A percentile compares a stretch with the other conserved stretches of the same genome.
These are phyloP conservation scores for Fusarium nanum DNA, from an alignment of 2,329 filamentous ascomycete species.

Conservation along the genomic window DNA sequence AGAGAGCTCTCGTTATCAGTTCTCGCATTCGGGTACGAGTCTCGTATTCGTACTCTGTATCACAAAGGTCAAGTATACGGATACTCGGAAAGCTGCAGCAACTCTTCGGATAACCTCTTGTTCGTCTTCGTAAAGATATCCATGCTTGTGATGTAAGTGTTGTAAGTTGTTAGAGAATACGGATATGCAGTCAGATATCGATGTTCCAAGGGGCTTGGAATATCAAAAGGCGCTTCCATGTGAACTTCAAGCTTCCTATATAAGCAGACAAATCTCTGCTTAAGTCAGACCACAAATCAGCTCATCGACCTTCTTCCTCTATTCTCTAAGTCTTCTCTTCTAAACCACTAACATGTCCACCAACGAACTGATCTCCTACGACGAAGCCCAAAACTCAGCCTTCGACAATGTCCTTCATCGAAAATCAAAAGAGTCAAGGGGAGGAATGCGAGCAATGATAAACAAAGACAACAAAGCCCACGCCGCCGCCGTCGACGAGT, in stretches of 20 bases:
- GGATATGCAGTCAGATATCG: conserved; percentile 4
- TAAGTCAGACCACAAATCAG: background rate
- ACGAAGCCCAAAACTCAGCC: conserved; percentile 81
- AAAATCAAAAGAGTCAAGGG: conserved; percentile 70
- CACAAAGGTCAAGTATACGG: background rate
- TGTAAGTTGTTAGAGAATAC: background rate
- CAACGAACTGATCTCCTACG: conserved; percentile 75
- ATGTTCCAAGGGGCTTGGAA: background rate
- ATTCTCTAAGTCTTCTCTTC: background rate
- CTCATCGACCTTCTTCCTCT: background rate
- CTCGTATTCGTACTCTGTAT: conserved; percentile 31
- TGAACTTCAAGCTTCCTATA: conserved; percentile 2
- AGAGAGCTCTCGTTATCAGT: background rate
- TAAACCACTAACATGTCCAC: conserved; percentile 35
- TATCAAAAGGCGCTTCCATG: conserved; percentile 1
- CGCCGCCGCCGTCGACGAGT: conserved; percentile 81
- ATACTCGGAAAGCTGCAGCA: background rate
- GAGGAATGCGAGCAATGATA: conserved; percentile 82
- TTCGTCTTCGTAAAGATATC: conserved; percentile 34
- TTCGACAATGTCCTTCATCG: conserved; percentile 88
- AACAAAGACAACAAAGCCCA: conserved; percentile 79
- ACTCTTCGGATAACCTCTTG: background rate
- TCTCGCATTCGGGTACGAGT: conserved; percentile 30
- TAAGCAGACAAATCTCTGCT: conserved; percentile 5
- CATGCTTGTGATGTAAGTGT: background rate